Evolutionary conservation across 148 eudicot genomes (phyloP), one percentile per base, ranked within the genome.

Genomic region (Drosera capensis): DNA sequence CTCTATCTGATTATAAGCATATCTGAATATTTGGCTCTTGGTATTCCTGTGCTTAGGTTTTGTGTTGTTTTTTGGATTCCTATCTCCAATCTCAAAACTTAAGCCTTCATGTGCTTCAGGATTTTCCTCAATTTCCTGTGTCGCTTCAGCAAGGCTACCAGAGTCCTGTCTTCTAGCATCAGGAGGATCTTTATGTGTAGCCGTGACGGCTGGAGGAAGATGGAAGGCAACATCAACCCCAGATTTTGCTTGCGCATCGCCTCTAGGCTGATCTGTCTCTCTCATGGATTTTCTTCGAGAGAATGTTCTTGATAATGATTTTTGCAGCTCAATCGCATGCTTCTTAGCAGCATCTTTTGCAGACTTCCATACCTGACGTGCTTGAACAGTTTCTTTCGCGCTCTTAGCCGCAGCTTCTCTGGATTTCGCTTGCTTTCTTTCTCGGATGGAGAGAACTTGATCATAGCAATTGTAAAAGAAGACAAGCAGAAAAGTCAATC

Each of bases 391-490:
- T 65, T 82, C 94, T 54, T 50, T 70, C 14, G 77, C 93, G 57
- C 73, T 61, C 57, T 59, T 71, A 35, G 76, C 93, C 2, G 82
- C 94, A 31, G 77, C 75, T 70, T 82, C 94, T 49, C 94, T 70
- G 17, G 82, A 74, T 60, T 78, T 82, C 25, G 94, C 94, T 45
- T 67, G 67, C 23, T 60, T 62, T 44, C 59, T 75, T 49, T 82
- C 94, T 73, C 82, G 63, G 11, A 51, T 62, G 8, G 71, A 52
- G 46, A 86, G 67, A 40, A 79, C 82, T 68, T 70, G 90, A 30
- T 84, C 94, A 23, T 90, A 82, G 43, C 90, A 87, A 54, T 87
- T 87, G 61, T 87, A 82, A 35, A 87, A 69, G 38, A 87, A 64
- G 49, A 87, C 46, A 42, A 87, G 94, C 25, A 79, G 15, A 20